A percentile compares a stretch with the other conserved stretches of the same genome.
Conservation (phyloP, 2,329 filamentous ascomycete species). For the Claviceps fusiformis region DNA sequence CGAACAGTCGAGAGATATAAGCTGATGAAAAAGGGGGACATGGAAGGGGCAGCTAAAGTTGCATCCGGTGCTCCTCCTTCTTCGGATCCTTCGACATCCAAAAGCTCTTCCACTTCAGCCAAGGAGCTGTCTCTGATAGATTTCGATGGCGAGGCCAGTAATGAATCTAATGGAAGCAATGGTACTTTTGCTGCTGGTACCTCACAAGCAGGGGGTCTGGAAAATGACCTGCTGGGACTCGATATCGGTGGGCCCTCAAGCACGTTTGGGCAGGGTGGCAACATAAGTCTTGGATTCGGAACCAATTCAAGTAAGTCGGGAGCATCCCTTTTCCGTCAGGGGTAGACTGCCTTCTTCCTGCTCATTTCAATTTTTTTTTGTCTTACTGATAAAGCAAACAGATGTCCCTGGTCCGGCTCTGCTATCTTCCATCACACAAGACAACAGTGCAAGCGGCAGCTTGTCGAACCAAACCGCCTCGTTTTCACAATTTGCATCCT, state of each 20-base stretch:
- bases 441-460: slow-evolving; percentile 41
- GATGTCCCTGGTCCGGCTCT: slow-evolving; percentile 52
- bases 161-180: slow-evolving; percentile 38
- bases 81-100: slow-evolving; percentile 16
- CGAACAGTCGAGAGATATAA: slow-evolving; percentile 92
- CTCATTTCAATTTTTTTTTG: no score
- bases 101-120: slow-evolving; percentile 42
- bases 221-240: slow-evolving; percentile 82
- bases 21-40: slow-evolving; percentile 87
- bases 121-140: slow-evolving; percentile 89
- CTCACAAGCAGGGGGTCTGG: slow-evolving; percentile 51
- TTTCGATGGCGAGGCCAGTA: slow-evolving; percentile 52
- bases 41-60: slow-evolving; percentile 70
- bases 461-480: slow-evolving; percentile 28
- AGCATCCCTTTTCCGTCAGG: background rate
- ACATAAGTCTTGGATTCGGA: slow-evolving; percentile 71
- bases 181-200: slow-evolving; percentile 22
- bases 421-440: slow-evolving; percentile 49
- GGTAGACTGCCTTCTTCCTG: background rate
- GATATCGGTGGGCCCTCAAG: slow-evolving; percentile 54
- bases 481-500: slow-evolving; percentile 42
- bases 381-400: slow-evolving; percentile 17
- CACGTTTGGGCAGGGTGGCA: slow-evolving; percentile 60
- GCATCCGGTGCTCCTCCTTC: slow-evolving; percentile 62
- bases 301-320: slow-evolving; percentile 47